Percentiles rank a stretch among this genome's conserved stretches.
Evolutionary conservation across 2,329 filamentous ascomycete genomes (phyloP).

Genomic region (Aspergillus arachidicola): DNA sequence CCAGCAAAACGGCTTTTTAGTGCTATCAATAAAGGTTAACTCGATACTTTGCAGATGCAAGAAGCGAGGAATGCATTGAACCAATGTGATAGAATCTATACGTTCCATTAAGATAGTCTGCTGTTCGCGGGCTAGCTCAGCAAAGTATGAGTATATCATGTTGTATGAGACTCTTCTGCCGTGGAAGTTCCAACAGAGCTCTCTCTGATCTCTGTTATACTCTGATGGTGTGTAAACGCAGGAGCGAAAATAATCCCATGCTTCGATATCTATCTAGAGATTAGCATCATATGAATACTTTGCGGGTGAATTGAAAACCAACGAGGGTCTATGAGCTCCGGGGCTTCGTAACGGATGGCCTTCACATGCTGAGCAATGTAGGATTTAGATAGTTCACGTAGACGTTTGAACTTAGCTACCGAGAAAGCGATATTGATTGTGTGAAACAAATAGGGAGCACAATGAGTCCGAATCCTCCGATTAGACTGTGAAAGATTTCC

Average conservation of each 20-base stretch:
- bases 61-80: conserved; percentile 1
- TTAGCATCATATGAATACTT: neutral
- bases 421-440: conserved; percentile 4
- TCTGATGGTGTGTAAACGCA: conserved; percentile 5
- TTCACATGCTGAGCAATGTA: conserved; percentile 1
- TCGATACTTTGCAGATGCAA: conserved; percentile 1
- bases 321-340: conserved; percentile 5
- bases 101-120: neutral
- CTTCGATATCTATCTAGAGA: neutral
- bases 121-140: neutral
- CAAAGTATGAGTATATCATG: conserved; percentile 6
- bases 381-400: conserved; percentile 5
- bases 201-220: conserved; percentile 4
- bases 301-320: neutral
- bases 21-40: conserved; percentile 1
- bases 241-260: conserved; percentile 6
- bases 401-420: neutral
- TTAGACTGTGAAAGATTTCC: conserved; percentile 2
- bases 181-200: neutral
- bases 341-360: neutral
- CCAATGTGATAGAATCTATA: conserved; percentile 1
- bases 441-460: conserved; percentile 2
- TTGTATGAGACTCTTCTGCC: conserved; percentile 2
- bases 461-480: conserved; percentile 3
- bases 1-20: conserved; percentile 10